Conservation (phyloP, 2,329 filamentous ascomycete species). For the Paramyrothecium sp. region DNA sequence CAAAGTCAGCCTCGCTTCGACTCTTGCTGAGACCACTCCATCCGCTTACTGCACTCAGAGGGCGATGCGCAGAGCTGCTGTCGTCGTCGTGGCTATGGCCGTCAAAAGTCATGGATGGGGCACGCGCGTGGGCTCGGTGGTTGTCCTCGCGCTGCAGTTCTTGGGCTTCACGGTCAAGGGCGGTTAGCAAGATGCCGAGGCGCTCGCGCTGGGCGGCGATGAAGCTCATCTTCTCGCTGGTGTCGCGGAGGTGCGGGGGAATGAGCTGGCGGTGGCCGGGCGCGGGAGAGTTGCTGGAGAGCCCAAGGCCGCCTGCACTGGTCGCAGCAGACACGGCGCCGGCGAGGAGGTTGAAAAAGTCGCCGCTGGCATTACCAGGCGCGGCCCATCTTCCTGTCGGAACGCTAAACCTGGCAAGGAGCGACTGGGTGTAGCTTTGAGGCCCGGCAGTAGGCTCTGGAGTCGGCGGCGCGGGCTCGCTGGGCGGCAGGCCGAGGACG, state of each 20-base stretch:
- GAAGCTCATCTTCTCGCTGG: constrained; percentile 69
- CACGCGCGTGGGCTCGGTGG: constrained; percentile 16
- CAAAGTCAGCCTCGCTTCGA: constrained; percentile 84
- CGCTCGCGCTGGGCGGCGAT: constrained; percentile 77
- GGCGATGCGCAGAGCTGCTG: constrained; percentile 30
- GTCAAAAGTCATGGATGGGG: constrained; percentile 19
- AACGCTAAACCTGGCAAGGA: constrained; percentile 84
- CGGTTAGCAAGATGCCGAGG: constrained; percentile 70
- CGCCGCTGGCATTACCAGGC: constrained; percentile 45
- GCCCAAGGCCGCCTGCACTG: constrained; percentile 31
- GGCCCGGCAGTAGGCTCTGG: constrained; percentile 41
- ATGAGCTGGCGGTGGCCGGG: constrained; percentile 44
- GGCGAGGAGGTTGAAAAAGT: constrained; percentile 77
- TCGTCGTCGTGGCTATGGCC: constrained; percentile 29
- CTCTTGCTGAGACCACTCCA: constrained; percentile 70
- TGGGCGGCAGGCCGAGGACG: constrained; percentile 72
- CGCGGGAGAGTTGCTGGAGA: constrained; percentile 24
- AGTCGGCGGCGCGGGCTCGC: constrained; percentile 33
- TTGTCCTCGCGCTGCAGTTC: constrained; percentile 47
- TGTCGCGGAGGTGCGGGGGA: constrained; percentile 64
- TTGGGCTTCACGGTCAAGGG: constrained; percentile 76
- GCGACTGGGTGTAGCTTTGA: constrained; percentile 71
- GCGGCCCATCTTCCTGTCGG: constrained; percentile 63
- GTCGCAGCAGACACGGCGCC: constrained; percentile 68
- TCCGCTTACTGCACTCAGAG: constrained; percentile 45